A percentile compares a stretch with the other conserved stretches of the same genome.
These are phyloP conservation scores for Pilasporangium apinafurcum DNA, from an alignment of 352 stramenopile genomes.

Conservation along the genomic window DNA sequence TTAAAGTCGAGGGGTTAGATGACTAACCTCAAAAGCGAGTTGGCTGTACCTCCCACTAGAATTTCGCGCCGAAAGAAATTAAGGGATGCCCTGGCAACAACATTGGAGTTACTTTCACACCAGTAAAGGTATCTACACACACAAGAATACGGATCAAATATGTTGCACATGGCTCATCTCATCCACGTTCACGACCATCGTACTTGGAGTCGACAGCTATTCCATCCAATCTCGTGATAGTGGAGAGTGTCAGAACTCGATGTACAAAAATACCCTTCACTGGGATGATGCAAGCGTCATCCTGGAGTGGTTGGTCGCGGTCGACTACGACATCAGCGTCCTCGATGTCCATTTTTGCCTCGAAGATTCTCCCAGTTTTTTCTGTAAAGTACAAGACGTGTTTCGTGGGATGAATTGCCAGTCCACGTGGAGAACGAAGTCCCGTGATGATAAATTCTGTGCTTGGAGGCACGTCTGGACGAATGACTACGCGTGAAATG, in stretches of 20 bases:
- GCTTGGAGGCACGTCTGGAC: background rate
- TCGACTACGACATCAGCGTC: background rate
- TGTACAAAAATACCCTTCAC: conserved; percentile 2
- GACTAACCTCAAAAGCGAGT: conserved; percentile 45
- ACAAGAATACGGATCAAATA: conserved; percentile 3
- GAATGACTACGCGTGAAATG: conserved; percentile 14
- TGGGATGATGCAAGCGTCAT: conserved; percentile 9
- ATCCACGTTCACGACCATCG: background rate
- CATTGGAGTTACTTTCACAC: conserved; percentile 63
- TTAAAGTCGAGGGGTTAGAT: background rate
- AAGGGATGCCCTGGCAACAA: conserved; percentile 36
- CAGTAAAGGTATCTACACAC: conserved; percentile 57
- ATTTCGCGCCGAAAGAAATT: conserved; percentile 38
- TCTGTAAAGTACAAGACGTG: conserved; percentile 59
- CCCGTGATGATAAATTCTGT: conserved; percentile 22
- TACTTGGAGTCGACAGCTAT: conserved; percentile 54
- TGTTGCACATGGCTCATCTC: background rate
- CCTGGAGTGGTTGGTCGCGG: conserved; percentile 3
- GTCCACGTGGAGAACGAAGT: conserved; percentile 40
- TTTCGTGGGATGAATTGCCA: conserved; percentile 25
- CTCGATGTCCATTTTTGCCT: conserved; percentile 8
- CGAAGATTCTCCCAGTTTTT: conserved; percentile 58
- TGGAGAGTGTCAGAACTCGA: conserved; percentile 32
- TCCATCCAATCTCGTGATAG: conserved; percentile 45
- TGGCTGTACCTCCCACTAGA: conserved; percentile 38